A percentile compares a stretch with the other conserved stretches of the same genome.
phyloP scores from a whole-genome alignment of 2,329 filamentous ascomycete genomes.

The Cryphonectria radicalis region DNA sequence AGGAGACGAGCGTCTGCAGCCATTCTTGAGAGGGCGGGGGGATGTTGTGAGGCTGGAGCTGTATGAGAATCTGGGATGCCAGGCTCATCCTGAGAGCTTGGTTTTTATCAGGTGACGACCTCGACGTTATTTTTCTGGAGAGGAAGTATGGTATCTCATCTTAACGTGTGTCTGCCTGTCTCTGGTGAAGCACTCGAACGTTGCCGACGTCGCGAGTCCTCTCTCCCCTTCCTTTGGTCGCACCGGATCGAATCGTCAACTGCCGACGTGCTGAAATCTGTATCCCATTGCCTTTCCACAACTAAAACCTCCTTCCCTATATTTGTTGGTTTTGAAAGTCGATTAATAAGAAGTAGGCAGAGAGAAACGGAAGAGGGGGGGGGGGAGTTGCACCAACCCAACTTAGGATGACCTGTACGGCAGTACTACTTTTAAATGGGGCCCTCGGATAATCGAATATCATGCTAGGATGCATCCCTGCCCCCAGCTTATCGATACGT shows the following conservation, averaged over 20 bases:
- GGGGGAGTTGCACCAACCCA: background rate
- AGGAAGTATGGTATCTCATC: background rate
- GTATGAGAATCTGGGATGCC: constrained; percentile 53
- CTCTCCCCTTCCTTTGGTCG: background rate
- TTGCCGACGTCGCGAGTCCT: background rate
- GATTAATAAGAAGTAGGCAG: background rate
- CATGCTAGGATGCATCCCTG: background rate
- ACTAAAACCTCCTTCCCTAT: background rate
- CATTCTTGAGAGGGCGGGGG: constrained; percentile 59
- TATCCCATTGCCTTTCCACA: background rate
- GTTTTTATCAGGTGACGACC: background rate
- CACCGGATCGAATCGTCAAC: background rate
- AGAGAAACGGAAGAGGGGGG: background rate
- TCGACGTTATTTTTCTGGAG: background rate
- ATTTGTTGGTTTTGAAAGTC: background rate
- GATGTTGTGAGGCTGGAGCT: constrained; percentile 59
- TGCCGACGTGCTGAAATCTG: background rate
- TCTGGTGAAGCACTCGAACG: background rate
- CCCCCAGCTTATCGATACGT: background rate
- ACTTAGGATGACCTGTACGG: background rate
- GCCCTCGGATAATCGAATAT: background rate
- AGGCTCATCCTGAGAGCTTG: constrained; percentile 38
- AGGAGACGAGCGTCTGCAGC: constrained; percentile 65
- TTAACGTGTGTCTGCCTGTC: background rate
- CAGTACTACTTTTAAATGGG: background rate